Conservation (phyloP, 345 rosid genomes). For the Mallotus nudiflorus region DNA sequence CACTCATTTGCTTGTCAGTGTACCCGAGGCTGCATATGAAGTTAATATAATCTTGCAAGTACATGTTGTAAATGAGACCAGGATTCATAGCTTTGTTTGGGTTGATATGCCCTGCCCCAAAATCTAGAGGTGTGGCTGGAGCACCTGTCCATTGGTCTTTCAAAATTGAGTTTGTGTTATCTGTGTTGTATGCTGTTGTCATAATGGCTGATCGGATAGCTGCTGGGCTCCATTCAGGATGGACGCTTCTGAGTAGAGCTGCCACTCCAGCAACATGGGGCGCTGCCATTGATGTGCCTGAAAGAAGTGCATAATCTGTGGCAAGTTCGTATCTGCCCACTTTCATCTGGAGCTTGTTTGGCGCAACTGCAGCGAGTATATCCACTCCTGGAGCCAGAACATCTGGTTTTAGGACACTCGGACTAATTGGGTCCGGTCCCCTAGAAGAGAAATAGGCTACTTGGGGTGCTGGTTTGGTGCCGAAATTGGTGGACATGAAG, state of each 20-base stretch:
- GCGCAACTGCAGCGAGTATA: constrained; percentile 37
- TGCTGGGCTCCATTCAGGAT: constrained; percentile 30
- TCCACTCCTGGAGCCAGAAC: constrained; percentile 50
- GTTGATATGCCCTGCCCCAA: constrained; percentile 41
- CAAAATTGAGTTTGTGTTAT: constrained; percentile 25
- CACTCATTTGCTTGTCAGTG: constrained; percentile 36
- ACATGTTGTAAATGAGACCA: constrained; percentile 42
- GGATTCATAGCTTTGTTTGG: constrained; percentile 51
- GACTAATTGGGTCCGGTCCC: constrained; percentile 55
- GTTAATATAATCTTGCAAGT: constrained; percentile 38
- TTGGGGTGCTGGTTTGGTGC: constrained; percentile 47
- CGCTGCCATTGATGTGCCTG: constrained; percentile 38
- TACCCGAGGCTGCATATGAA: constrained; percentile 42
- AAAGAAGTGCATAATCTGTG: constrained; percentile 36
- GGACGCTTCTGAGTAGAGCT: constrained; percentile 18
- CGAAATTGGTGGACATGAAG: constrained; percentile 35
- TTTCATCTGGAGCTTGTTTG: constrained; percentile 19
- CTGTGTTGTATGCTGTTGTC: constrained; percentile 30
- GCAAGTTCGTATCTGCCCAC: constrained; percentile 29
- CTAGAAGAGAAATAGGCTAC: constrained; percentile 65
- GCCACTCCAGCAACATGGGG: constrained; percentile 25
- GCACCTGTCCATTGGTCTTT: constrained; percentile 14
- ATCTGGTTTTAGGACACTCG: constrained; percentile 42
- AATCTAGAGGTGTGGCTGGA: constrained; percentile 44
- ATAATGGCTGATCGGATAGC: constrained; percentile 26